phyloP scores from a whole-genome alignment of 2,329 filamentous ascomycete genomes.

The Penicillium rolfsii region DNA sequence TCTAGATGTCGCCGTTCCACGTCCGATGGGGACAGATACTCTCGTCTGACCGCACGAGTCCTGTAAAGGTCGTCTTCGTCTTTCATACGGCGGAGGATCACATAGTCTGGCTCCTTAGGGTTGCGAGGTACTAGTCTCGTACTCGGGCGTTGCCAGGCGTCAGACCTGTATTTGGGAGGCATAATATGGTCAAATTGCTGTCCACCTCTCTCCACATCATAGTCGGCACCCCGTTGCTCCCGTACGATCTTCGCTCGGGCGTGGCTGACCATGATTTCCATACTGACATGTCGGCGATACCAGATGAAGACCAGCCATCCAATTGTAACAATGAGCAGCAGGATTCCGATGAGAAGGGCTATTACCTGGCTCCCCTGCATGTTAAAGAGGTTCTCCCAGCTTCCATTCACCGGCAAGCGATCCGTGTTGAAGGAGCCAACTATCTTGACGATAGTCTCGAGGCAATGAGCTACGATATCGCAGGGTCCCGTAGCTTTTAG shows the following conservation, averaged over 20 bases:
- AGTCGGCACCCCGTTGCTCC: slow-evolving; percentile 9
- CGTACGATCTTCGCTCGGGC: background rate
- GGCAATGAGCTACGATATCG: background rate
- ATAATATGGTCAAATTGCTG: background rate
- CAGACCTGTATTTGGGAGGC: background rate
- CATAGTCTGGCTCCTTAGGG: background rate
- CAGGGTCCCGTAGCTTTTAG: background rate
- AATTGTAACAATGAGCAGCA: slow-evolving; percentile 1
- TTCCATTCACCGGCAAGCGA: background rate
- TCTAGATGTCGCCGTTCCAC: background rate
- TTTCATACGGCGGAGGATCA: background rate
- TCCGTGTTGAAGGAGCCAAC: background rate
- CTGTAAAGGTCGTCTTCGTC: background rate
- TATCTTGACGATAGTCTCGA: background rate
- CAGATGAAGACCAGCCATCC: slow-evolving; percentile 15
- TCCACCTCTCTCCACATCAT: slow-evolving; percentile 7
- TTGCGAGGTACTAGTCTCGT: background rate
- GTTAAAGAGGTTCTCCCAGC: background rate
- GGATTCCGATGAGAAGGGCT: slow-evolving; percentile 16
- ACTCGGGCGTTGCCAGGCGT: background rate
- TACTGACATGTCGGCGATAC: slow-evolving; percentile 10
- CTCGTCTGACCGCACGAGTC: background rate
- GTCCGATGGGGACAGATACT: background rate
- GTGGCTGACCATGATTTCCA: slow-evolving; percentile 4
- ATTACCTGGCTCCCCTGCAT: slow-evolving; percentile 25